A percentile compares a stretch with the other conserved stretches of the same genome.
These are phyloP conservation scores for Vitis hybrid DNA, from an alignment of 177 flowering plant species.

Conservation along the genomic window DNA sequence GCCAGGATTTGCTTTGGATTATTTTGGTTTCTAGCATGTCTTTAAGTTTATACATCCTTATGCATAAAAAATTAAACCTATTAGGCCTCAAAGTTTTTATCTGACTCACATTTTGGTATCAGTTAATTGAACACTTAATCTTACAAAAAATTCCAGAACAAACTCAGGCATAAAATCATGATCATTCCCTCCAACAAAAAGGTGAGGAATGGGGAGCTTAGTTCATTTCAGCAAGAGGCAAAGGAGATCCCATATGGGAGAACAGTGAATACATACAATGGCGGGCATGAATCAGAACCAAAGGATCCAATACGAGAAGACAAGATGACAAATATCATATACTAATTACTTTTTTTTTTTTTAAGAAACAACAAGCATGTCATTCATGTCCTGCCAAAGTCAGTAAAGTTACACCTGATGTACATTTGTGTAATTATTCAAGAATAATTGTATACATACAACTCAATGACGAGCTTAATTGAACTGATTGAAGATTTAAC, in stretches of 20 bases:
- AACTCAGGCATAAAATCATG: too few relatives aligned
- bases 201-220: neutral
- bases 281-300: neutral
- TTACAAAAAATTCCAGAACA: too few relatives aligned
- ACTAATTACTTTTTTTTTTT: neutral
- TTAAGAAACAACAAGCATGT: neutral
- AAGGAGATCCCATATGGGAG: neutral
- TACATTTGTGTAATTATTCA: neutral
- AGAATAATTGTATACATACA: neutral
- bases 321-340: neutral
- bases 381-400: neutral
- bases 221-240: conserved; percentile 2
- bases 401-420: neutral
- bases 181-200: too few relatives aligned
- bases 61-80: neutral
- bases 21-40: neutral
- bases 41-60: too few relatives aligned
- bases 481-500: neutral
- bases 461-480: neutral
- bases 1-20: neutral
- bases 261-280: neutral
- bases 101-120: too few relatives aligned
- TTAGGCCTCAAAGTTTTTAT: neutral
- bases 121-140: too few relatives aligned
- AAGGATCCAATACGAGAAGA: neutral